Conservation (phyloP, 1,139 yeast genomes). For the Yamadazyma taylorii region DNA sequence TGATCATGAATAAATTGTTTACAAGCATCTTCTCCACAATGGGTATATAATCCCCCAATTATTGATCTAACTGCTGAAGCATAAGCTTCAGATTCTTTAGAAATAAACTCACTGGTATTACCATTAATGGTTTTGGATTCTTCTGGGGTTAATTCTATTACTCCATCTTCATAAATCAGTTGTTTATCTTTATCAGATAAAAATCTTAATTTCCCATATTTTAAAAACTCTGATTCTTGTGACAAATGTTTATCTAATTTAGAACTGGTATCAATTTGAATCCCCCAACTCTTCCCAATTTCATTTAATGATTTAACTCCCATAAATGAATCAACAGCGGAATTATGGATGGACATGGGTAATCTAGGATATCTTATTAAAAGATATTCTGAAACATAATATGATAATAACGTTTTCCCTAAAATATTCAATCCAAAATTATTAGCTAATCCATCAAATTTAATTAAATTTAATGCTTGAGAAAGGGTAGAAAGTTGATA, state of each 20-base stretch:
- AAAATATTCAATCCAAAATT: conserved; percentile 79
- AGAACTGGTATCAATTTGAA: conserved; percentile 68
- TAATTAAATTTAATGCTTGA: conserved; percentile 61
- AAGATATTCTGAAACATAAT: conserved; percentile 73
- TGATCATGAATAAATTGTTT: conserved; percentile 69
- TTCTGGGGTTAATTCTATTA: conserved; percentile 43
- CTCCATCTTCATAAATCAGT: conserved; percentile 48
- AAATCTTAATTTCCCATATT: conserved; percentile 66
- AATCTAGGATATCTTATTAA: conserved; percentile 82
- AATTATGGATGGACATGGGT: conserved; percentile 74
- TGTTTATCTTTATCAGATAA: conserved; percentile 32
- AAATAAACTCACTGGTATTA: conserved; percentile 16
- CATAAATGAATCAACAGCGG: conserved; percentile 71
- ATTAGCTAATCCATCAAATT: conserved; percentile 55
- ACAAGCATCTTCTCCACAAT: conserved; percentile 60
- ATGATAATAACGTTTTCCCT: conserved; percentile 76
- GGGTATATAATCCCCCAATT: conserved; percentile 68
- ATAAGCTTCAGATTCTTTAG: conserved; percentile 40
- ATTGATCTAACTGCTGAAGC: conserved; percentile 69
- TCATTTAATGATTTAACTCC: conserved; percentile 63
- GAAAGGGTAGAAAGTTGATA: conserved; percentile 72
- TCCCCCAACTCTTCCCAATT: conserved; percentile 84
- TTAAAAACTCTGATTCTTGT: conserved; percentile 64
- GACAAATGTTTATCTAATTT: conserved; percentile 68
- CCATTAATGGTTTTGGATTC: conserved; percentile 25